A percentile compares a stretch with the other conserved stretches of the same genome.
Conservation (phyloP, 768 basidiomycete species). For the Gelatoporia subvermispora region DNA sequence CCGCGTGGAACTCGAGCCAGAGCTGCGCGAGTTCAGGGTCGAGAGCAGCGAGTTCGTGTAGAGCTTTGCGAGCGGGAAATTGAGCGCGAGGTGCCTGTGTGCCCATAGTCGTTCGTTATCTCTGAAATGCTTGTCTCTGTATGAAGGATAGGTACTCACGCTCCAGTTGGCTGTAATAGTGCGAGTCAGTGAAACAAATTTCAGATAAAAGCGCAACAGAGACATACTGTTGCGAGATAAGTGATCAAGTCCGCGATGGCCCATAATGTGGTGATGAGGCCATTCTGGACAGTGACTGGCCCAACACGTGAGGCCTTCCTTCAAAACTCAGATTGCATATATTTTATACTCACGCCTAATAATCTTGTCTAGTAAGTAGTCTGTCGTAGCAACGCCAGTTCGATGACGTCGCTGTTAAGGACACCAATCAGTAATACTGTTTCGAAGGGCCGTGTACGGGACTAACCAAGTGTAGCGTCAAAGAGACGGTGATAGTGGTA, state of each 20-base stretch:
- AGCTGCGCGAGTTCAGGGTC: slow-evolving; percentile 22
- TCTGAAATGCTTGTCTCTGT: neutral
- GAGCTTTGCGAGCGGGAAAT: slow-evolving; percentile 35
- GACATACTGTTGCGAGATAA: slow-evolving; percentile 21
- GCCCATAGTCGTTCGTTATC: neutral
- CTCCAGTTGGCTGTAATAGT: slow-evolving; percentile 14
- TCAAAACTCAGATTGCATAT: neutral
- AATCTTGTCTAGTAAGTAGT: slow-evolving; percentile 14
- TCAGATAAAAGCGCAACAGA: neutral
- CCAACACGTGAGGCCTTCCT: neutral
- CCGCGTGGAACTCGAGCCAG: too few relatives aligned
- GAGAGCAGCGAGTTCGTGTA: slow-evolving; percentile 40
- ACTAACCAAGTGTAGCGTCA: neutral
- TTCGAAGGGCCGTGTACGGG: neutral
- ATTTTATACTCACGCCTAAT: slow-evolving; percentile 9
- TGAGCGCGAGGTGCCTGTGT: slow-evolving; percentile 33
- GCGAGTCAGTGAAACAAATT: too few relatives aligned
- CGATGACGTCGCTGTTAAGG: slow-evolving; percentile 8
- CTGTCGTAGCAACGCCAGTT: slow-evolving; percentile 10
- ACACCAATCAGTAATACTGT: neutral
- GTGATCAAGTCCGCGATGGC: slow-evolving; percentile 30
- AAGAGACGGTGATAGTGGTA: neutral
- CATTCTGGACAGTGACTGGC: slow-evolving; percentile 34
- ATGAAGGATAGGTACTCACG: slow-evolving; percentile 13
- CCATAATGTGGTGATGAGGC: slow-evolving; percentile 30